Conservation (phyloP, 345 rosid genomes). For the Angophora floribunda region DNA sequence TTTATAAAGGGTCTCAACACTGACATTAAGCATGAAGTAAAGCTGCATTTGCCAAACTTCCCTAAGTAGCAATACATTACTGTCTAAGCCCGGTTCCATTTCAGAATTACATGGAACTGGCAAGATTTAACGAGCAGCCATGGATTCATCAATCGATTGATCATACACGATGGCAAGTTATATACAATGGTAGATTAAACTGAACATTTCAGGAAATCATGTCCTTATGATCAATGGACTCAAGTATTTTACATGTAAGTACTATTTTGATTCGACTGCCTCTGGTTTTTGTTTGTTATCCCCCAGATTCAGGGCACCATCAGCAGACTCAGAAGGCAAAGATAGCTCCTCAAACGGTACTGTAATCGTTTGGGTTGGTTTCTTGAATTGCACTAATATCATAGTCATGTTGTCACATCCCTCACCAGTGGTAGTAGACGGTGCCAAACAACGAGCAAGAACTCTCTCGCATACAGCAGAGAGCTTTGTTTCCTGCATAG, state of each 20-base stretch:
- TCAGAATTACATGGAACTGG: background rate
- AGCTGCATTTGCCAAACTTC: background rate
- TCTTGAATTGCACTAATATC: slow-evolving; percentile 90
- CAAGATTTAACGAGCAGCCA: background rate
- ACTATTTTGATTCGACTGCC: background rate
- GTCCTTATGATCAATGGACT: background rate
- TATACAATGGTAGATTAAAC: background rate
- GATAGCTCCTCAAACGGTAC: slow-evolving; percentile 19
- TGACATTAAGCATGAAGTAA: background rate
- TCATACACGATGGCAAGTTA: background rate
- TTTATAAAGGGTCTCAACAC: background rate
- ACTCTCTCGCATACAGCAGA: slow-evolving; percentile 82
- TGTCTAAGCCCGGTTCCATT: background rate
- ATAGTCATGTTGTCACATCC: slow-evolving; percentile 99
- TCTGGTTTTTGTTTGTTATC: background rate
- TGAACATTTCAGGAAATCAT: background rate
- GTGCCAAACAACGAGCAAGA: slow-evolving; percentile 81
- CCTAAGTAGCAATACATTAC: background rate
- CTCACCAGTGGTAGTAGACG: slow-evolving; percentile 72
- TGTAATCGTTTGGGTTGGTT: slow-evolving; percentile 13
- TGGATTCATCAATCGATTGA: background rate
- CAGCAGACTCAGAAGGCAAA: slow-evolving; percentile 10
- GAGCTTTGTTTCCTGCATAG: slow-evolving; percentile 78
- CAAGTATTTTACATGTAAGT: background rate
- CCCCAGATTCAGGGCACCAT: background rate